Evolutionary conservation across 2,329 filamentous ascomycete genomes (phyloP).

Genomic region (Diaporthe amygdali): DNA sequence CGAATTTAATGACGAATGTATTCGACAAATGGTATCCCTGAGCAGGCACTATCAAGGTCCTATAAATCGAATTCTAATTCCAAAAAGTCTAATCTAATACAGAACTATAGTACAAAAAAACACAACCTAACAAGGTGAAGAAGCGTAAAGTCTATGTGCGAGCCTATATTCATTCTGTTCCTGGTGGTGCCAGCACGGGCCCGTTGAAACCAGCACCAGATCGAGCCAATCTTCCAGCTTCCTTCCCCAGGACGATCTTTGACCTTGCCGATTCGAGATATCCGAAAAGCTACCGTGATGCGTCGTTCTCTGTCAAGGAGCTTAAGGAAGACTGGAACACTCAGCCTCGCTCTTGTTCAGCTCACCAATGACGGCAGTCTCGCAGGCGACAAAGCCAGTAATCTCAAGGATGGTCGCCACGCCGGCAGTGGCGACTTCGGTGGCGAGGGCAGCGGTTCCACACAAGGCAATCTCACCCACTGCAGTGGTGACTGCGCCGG

Average conservation of each 20-base stretch:
- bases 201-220: neutral
- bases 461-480: neutral
- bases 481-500: neutral
- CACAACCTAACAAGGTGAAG: neutral
- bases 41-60: too few species aligned
- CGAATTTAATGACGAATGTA: too few species aligned
- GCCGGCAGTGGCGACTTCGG: neutral
- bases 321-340: neutral
- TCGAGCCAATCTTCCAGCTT: too few species aligned
- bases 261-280: neutral
- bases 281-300: neutral
- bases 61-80: too few species aligned
- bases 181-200: neutral
- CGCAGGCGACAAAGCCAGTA: neutral
- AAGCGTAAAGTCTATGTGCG: neutral
- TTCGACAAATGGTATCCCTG: too few species aligned
- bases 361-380: neutral
- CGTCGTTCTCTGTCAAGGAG: neutral
- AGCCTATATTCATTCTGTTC: too few species aligned
- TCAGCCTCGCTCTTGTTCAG: slow-evolving; percentile 1
- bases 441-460: neutral
- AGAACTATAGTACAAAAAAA: neutral
- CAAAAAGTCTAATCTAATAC: too few species aligned
- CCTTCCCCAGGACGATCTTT: too few species aligned
- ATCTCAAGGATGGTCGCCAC: neutral